Conservation (phyloP, 495 filamentous ascomycete genomes). For the Penicillium angulare region DNA sequence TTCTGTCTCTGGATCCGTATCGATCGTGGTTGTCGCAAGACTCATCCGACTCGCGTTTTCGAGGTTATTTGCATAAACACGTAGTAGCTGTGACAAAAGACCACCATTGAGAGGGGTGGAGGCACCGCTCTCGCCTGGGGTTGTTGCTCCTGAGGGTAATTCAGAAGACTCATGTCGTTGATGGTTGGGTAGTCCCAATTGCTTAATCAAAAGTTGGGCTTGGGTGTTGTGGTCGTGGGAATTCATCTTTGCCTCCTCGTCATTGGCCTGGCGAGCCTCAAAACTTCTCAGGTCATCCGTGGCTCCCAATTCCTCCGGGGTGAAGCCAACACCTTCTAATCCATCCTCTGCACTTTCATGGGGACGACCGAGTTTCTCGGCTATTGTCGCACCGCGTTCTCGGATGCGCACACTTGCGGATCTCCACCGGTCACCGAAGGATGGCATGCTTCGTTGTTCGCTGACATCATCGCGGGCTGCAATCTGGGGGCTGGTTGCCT, state of each 20-base stretch:
- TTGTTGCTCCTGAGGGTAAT: conserved; percentile 15
- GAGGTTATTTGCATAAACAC: conserved; percentile 29
- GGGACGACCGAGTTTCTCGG: conserved; percentile 25
- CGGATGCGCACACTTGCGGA: conserved; percentile 23
- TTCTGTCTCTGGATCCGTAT: conserved; percentile 20
- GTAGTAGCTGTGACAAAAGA: conserved; percentile 26
- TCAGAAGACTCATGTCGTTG: conserved; percentile 5
- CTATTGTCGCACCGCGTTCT: conserved; percentile 17
- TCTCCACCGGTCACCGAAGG: conserved; percentile 19
- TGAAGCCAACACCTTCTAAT: conserved; percentile 19
- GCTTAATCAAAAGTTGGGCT: conserved; percentile 23
- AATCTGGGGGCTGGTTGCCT: background rate
- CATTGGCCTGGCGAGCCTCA: conserved; percentile 13
- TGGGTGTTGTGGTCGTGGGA: conserved; percentile 18
- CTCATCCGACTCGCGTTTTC: conserved; percentile 22
- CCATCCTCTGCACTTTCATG: conserved; percentile 27
- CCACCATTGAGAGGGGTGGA: conserved; percentile 24
- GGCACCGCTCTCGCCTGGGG: conserved; percentile 16
- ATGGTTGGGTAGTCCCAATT: conserved; percentile 17
- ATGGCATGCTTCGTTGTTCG: conserved; percentile 10
- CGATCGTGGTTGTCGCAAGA: conserved; percentile 16
- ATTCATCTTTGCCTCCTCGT: conserved; percentile 14
- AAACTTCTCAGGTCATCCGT: conserved; percentile 27
- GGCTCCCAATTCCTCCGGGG: conserved; percentile 28
- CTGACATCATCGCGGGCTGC: conserved; percentile 4